Evolutionary conservation across 148 eudicot species (phyloP).

Genomic region (Chenopodium suecicum): DNA sequence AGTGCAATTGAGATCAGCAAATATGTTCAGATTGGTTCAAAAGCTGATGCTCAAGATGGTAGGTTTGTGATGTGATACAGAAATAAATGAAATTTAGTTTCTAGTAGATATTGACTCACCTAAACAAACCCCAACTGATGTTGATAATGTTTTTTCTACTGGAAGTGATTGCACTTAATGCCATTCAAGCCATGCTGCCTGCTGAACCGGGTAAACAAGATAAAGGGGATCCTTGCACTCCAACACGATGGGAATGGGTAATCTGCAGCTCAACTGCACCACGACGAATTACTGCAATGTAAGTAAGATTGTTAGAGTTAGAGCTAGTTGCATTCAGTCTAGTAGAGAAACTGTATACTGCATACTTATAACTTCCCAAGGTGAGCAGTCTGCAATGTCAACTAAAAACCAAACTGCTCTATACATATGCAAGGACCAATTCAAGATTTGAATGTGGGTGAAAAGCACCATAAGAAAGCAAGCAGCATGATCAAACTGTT

Average conservation of each 20-base stretch:
- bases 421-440: background rate
- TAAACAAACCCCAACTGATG: conserved; percentile 13
- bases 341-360: background rate
- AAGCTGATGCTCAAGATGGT: conserved; percentile 77
- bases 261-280: conserved; percentile 65
- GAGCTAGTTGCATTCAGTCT: background rate
- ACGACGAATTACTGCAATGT: conserved; percentile 80
- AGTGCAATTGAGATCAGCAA: conserved; percentile 86
- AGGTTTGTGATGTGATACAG: conserved; percentile 30
- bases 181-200: conserved; percentile 44
- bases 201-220: conserved; percentile 38
- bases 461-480: background rate
- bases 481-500: background rate
- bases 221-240: conserved; percentile 87
- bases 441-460: background rate
- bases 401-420: background rate
- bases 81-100: background rate
- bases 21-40: conserved; percentile 61
- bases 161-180: conserved; percentile 62
- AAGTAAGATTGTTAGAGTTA: conserved; percentile 32
- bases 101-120: background rate
- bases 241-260: conserved; percentile 86
- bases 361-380: background rate
- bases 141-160: conserved; percentile 31
- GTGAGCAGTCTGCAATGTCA: background rate